Percentiles rank a stretch among this genome's conserved stretches.
Evolutionary conservation across 768 basidiomycete genomes (phyloP).

Genomic region (Lentinula raphanica): DNA sequence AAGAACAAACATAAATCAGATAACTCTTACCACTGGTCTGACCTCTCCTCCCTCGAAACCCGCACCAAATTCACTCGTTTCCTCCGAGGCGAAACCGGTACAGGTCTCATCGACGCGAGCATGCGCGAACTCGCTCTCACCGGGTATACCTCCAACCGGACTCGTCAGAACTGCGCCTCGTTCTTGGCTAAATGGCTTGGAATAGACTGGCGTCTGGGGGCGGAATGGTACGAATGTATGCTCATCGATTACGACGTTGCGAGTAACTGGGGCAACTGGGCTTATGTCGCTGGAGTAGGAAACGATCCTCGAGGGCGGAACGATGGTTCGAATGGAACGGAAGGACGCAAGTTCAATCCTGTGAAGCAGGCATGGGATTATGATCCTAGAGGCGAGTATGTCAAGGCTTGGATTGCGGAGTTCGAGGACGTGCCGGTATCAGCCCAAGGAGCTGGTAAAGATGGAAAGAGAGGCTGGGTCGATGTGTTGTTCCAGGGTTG

Average conservation of each 20-base stretch:
- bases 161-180: constrained; percentile 38
- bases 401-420: constrained; percentile 8
- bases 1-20: constrained; percentile 14
- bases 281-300: constrained; percentile 10
- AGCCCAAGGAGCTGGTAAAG: not conserved
- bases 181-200: constrained; percentile 35
- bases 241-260: constrained; percentile 29
- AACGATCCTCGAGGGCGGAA: constrained; percentile 6
- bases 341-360: constrained; percentile 10
- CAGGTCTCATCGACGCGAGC: constrained; percentile 35
- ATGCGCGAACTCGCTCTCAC: constrained; percentile 30
- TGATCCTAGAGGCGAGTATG: constrained; percentile 8
- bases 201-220: constrained; percentile 38
- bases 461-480: not conserved
- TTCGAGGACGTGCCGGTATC: not conserved
- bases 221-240: constrained; percentile 39
- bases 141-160: constrained; percentile 37
- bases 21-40: constrained; percentile 12
- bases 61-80: constrained; percentile 16
- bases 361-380: constrained; percentile 10
- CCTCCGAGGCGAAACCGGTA: constrained; percentile 30
- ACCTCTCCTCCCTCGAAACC: constrained; percentile 13
- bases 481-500: constrained; percentile 7
- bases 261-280: constrained; percentile 13
- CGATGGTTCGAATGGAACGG: not conserved